Percentiles rank a stretch among this genome's conserved stretches.
phyloP scores from a whole-genome alignment of 2,329 filamentous ascomycete genomes.

The Ceratocystis harringtonii region DNA sequence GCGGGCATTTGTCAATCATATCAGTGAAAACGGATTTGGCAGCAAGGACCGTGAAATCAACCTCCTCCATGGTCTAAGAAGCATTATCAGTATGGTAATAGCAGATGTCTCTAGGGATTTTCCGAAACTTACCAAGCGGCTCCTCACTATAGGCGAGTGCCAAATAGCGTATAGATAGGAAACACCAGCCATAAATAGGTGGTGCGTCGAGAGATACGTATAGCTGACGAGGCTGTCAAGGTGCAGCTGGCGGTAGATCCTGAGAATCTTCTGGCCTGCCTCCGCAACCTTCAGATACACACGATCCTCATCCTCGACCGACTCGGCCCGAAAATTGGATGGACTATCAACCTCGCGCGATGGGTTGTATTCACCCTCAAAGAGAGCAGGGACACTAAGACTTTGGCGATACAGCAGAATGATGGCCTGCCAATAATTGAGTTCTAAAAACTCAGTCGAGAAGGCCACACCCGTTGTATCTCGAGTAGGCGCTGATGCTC shows the following conservation, averaged over 20 bases:
- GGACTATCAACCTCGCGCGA: slow-evolving; percentile 50
- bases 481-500: slow-evolving; percentile 61
- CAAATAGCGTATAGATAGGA: slow-evolving; percentile 95
- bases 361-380: slow-evolving; percentile 63
- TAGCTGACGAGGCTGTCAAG: slow-evolving; percentile 83
- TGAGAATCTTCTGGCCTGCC: slow-evolving; percentile 81
- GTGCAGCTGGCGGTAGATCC: slow-evolving; percentile 80
- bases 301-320: slow-evolving; percentile 69
- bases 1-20: slow-evolving; percentile 85
- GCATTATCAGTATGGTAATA: slow-evolving; percentile 20
- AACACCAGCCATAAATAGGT: slow-evolving; percentile 93
- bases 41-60: slow-evolving; percentile 90
- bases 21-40: slow-evolving; percentile 87
- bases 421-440: slow-evolving; percentile 96
- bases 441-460: slow-evolving; percentile 73
- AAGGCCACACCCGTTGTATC: slow-evolving; percentile 76
- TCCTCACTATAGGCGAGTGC: slow-evolving; percentile 82
- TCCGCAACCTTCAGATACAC: slow-evolving; percentile 92
- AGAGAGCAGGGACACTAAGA: slow-evolving; percentile 66
- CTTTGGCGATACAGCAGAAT: slow-evolving; percentile 93
- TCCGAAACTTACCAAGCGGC: slow-evolving; percentile 54
- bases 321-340: slow-evolving; percentile 43
- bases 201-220: slow-evolving; percentile 87
- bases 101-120: neutral
- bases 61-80: slow-evolving; percentile 69